Evolutionary conservation across 768 basidiomycete species (phyloP), one percentile per base, ranked within the genome.

Genomic region (Tylopilus felleus): DNA sequence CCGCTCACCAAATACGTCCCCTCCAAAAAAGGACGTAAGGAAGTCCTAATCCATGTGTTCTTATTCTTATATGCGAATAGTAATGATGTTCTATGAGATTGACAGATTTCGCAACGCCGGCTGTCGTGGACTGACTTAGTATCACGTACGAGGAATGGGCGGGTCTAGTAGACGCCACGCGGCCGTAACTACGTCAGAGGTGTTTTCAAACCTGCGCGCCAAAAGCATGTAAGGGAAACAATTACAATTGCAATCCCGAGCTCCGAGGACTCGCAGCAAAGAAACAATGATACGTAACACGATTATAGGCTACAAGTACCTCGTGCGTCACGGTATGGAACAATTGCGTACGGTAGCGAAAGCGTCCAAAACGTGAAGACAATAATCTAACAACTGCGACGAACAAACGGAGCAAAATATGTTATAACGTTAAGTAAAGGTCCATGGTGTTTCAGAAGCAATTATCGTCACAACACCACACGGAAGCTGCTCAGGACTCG

Each of bases 401-500:
- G 17, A 14, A 36, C 25, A 17, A 14, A 36, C 16, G 12, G 35
- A 36, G 9, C 28, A 9, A 31, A 36, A 16, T 17, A 36, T 17
- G 35, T 36, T 16, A 36, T 36, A 16, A 36, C 6, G 35, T 36
- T 16, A 36, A 36, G 25, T 27, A 14, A 36, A 16, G 35, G 35
- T 36, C 16, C 35, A 36, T 16, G 6, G 16, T 14, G 4, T 36
- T 17, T 31, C 29, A 21, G 25, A 17, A n/a, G n/a, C 2, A 2
- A 35, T 44, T 10, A 55, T 58, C 29, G 52, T 70, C 68, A 84
- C 47, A 83, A 65, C 23, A 76, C 74, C 41, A 84, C 75, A 41
- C 79, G 79, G 62, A 85, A 79, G 42, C 80, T 78, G 57, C 76
- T 76, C 50, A 85, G 64, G n/a, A 75, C 80, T 50, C 82, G 75